Percentiles rank a stretch among this genome's conserved stretches.
These are phyloP conservation scores for Ascochyta rabiei DNA, from an alignment of 2,329 filamentous ascomycete genomes.

Conservation along the genomic window DNA sequence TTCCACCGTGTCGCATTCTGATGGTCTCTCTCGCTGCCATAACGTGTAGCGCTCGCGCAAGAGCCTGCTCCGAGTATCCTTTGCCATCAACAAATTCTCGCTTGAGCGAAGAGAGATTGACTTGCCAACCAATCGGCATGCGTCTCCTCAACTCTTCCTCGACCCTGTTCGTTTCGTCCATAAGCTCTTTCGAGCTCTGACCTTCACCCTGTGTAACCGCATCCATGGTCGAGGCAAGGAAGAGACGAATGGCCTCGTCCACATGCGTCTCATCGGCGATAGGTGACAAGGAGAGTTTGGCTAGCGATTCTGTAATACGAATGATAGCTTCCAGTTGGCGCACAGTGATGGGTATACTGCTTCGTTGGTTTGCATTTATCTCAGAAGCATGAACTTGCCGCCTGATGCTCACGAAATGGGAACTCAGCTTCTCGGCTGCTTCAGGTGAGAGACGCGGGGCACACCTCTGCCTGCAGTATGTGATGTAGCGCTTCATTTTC, in stretches of 20 bases:
- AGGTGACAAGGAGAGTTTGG: constrained; percentile 85
- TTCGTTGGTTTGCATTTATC: constrained; percentile 85
- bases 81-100: constrained; percentile 92
- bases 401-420: constrained; percentile 95
- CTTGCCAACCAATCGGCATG: constrained; percentile 94
- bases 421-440: constrained; percentile 93
- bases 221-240: constrained; percentile 97
- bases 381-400: constrained; percentile 92
- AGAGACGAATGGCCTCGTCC: constrained; percentile 95
- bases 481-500: constrained; percentile 96
- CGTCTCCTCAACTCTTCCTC: constrained; percentile 87
- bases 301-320: constrained; percentile 93
- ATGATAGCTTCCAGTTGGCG: constrained; percentile 97
- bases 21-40: constrained; percentile 87
- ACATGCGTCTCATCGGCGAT: constrained; percentile 91
- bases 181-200: constrained; percentile 79
- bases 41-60: constrained; percentile 84
- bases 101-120: constrained; percentile 82
- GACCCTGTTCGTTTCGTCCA: constrained; percentile 85
- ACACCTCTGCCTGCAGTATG: constrained; percentile 94
- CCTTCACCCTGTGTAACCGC: constrained; percentile 89
- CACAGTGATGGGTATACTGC: constrained; percentile 95
- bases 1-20: constrained; percentile 72
- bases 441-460: constrained; percentile 88
- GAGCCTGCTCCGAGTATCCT: constrained; percentile 83